phyloP scores from a whole-genome alignment of 108 stramenopile species.

The Pinguiococcus pyrenoidosus region DNA sequence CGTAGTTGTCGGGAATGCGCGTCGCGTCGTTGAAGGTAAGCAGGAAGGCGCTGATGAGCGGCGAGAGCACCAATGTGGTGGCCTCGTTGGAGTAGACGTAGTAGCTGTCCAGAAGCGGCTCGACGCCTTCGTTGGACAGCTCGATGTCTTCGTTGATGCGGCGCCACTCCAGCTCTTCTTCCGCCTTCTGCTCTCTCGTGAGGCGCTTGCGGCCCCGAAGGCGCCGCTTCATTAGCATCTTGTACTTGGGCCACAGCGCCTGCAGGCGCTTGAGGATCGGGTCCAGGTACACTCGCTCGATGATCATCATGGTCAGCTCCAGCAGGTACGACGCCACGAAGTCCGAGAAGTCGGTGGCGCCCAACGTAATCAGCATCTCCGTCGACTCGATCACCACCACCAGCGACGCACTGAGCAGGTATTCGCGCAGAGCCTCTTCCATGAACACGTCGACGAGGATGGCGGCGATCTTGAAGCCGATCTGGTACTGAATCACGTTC shows the following conservation, averaged over 20 bases:
- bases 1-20: conserved; percentile 51
- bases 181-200: conserved; percentile 55
- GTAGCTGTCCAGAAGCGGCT: conserved; percentile 55
- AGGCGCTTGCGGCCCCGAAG: conserved; percentile 38
- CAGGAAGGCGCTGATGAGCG: conserved; percentile 47
- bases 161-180: conserved; percentile 52
- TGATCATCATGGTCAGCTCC: conserved; percentile 38
- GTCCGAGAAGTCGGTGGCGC: conserved; percentile 55
- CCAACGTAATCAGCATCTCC: conserved; percentile 58
- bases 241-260: conserved; percentile 56
- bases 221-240: conserved; percentile 36
- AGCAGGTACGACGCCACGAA: conserved; percentile 56
- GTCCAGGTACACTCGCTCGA: conserved; percentile 57
- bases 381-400: conserved; percentile 46
- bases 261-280: conserved; percentile 41
- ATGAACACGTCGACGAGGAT: conserved; percentile 39
- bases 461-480: too few relatives aligned
- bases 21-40: conserved; percentile 45
- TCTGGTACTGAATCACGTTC: too few relatives aligned
- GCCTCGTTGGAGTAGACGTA: conserved; percentile 49
- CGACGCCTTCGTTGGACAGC: conserved; percentile 57
- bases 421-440: conserved; percentile 41
- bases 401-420: conserved; percentile 49
- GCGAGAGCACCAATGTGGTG: conserved; percentile 29
- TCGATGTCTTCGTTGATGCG: conserved; percentile 64